Evolutionary conservation across 495 filamentous ascomycete species (phyloP), one percentile per base, ranked within the genome.

Genomic region (Echria macrotheca): DNA sequence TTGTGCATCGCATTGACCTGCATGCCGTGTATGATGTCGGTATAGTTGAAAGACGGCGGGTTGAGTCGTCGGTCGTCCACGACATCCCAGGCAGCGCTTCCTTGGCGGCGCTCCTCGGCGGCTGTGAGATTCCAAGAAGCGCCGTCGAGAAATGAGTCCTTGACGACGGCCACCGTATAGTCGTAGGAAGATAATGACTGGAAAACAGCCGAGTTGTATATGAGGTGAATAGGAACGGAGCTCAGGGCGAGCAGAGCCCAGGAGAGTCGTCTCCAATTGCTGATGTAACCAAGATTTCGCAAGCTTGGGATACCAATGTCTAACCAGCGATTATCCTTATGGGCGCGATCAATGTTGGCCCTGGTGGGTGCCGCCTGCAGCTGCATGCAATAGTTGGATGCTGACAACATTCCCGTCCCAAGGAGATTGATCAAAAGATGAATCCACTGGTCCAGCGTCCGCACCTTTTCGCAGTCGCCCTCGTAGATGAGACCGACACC

Each of bases 141-240:
- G 21, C 47, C 49, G 8, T 38, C 29, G 17, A 64, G 41, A 42
- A 72, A 67, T 0, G 56, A 54, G 31, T 62, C 44, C 12, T 55
- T 59, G 15, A 66, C 66, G 5, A 66, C 45, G 8, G 67, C 49
- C 5, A 66, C 51, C 2, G 61, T 58, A 40, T 69, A 72, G 24
- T 68, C 53, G 38, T 65, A 61, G 7, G 65, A 66, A 1, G 61
- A 63, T 5, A 72, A 57, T 2, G 67, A 61, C 24, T 67, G 52
- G 51, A 74, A 72, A 1, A 74, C 54, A 4, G 64, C 63, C 1
- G 66, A 70, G 37, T 74, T 72, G 44, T 71, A 72, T 59, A 63
- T 51, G 22, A 70, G 56, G 28, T 68, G 66, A 21, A 64, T 51
- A 28, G 68, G 70, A 36, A 71, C 36, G 2, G 66, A 66, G 35